Base-by-base conservation (phyloP, 164 flowering plant genomes). In the Magnolia sinica region DNA sequence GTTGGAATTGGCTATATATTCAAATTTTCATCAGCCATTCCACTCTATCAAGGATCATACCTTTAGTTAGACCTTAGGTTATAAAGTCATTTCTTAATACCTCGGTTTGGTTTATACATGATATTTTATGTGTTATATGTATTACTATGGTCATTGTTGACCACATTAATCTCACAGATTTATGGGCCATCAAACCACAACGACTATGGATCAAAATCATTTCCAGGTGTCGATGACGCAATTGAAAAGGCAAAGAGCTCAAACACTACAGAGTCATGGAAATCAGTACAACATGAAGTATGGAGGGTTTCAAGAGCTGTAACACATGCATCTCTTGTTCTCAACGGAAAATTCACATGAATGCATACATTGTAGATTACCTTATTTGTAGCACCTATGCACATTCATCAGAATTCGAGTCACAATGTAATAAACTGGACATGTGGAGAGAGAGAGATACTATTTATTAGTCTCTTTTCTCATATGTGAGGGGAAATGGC, bases 231-330 rank as follows among this genome's bases (percentile, higher is more conserved):
- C 74, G 85, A 81, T 67, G 89, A 90, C 75, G 94, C 91, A 37
- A 81, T 88, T 71, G 86, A 83, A 27, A 76, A 79, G 49, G 96
- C 92, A 64, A 85, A 80, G 81, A 82, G 45, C 71, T 71, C 82
- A 76, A 87, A 84, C 77, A 83, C 89, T 0, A 0, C 50, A 55
- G 88, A 89, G 23, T 80, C 90, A 18, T 90, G 94, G 94, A 79
- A 37, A 50, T 37, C 16, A 37, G 91, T 89, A 51, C 94, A 90
- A 76, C 96, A 89, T 80, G 87, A 90, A 84, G 76, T 92, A 61
- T 90, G 92, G 92, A 85, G 92, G 83, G 92, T 86, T 70, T 82
- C 94, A 19, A 88, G 96, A 82, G 94, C 81, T 49, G 76, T 92
- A 70, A 87, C 77, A 73, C 88, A 92, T 22, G 92, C 88, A 71